Base-by-base conservation (phyloP, 1,284 basidiomycete species). In the Fomitopsis schrenkii region DNA sequence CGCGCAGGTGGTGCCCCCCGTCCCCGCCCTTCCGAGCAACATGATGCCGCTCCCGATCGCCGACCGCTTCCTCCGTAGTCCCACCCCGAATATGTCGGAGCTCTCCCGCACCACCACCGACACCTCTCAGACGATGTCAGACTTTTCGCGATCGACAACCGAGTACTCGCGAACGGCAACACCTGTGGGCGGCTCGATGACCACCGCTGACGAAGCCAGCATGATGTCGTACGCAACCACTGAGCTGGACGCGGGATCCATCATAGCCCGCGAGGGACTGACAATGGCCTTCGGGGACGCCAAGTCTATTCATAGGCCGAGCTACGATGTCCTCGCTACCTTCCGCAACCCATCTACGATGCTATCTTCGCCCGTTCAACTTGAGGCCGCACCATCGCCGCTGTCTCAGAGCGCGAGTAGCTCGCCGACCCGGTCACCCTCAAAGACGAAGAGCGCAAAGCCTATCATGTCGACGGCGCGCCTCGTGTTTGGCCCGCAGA, bases 1-100 rank as follows among this genome's bases (percentile, higher is more conserved):
- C 5, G 65, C 66, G 1, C 68, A 68, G n/a, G 70, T 74, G 1
- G 68, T 78, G 2, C 77, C 79, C 2, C 74, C 77, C 19, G 66
- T 76, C 19, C 74, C 77, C 2, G 66, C 70, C 1, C 65, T 74
- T 38, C 69, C 72, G 58, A 59, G 71, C 1, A 67, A 80, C 10
- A 66, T 73, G 4, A 40, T 38, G 52, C 52, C 52, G 7, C 75
- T 83, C 12, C 84, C 83, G 22, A 84, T 84, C 61, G 82, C 83
- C 3, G 80, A 77, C n/a, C 72, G 73, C 61, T 86, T 82, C 67
- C 79, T 79, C 7, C 82, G 71, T 15, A 65, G 67, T 38, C 63
- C 61, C 8, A 66, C 65, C 8, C 65, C 71, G 28, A 44, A 46
- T 30, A 52, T 60, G 38, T 38, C 55, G 46, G 48, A 64, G n/a